Conservation (phyloP, 2,329 filamentous ascomycete species). For the Trichoderma pleuroti region DNA sequence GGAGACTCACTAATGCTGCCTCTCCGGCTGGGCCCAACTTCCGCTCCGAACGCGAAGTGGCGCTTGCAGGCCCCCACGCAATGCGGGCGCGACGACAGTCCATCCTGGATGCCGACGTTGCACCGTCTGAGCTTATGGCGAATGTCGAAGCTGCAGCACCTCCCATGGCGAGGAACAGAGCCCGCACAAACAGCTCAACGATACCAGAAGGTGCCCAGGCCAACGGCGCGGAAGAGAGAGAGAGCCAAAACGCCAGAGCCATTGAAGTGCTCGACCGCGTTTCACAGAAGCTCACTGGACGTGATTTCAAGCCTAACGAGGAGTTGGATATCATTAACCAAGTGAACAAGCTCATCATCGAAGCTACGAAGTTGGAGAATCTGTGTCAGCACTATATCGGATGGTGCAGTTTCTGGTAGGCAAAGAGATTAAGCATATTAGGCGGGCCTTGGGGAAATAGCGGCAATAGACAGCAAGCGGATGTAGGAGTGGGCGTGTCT, state of each 20-base stretch:
- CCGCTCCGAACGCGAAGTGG: constrained; percentile 55
- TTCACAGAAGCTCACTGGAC: constrained; percentile 90
- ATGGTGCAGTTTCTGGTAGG: constrained; percentile 96
- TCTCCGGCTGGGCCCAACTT: constrained; percentile 66
- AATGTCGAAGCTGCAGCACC: constrained; percentile 43
- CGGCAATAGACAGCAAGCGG: neutral
- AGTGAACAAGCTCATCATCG: constrained; percentile 89
- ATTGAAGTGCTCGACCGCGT: constrained; percentile 88
- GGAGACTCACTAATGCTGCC: constrained; percentile 71
- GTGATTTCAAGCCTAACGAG: constrained; percentile 82
- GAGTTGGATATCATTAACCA: constrained; percentile 83
- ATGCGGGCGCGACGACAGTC: constrained; percentile 62
- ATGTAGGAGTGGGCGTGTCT: neutral
- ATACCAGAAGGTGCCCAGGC: constrained; percentile 34
- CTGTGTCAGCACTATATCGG: constrained; percentile 98
- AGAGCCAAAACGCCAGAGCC: constrained; percentile 90
- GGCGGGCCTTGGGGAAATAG: neutral
- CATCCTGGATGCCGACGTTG: constrained; percentile 62
- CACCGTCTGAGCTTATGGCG: constrained; percentile 57
- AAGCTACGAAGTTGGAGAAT: constrained; percentile 96
- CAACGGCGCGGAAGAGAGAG: constrained; percentile 50
- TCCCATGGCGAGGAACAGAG: constrained; percentile 48
- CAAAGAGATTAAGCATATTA: neutral
- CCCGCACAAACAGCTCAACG: constrained; percentile 58
- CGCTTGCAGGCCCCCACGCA: constrained; percentile 45